phyloP scores from a whole-genome alignment of 2,329 filamentous ascomycete genomes.

The Colletotrichum lindemuthianum region DNA sequence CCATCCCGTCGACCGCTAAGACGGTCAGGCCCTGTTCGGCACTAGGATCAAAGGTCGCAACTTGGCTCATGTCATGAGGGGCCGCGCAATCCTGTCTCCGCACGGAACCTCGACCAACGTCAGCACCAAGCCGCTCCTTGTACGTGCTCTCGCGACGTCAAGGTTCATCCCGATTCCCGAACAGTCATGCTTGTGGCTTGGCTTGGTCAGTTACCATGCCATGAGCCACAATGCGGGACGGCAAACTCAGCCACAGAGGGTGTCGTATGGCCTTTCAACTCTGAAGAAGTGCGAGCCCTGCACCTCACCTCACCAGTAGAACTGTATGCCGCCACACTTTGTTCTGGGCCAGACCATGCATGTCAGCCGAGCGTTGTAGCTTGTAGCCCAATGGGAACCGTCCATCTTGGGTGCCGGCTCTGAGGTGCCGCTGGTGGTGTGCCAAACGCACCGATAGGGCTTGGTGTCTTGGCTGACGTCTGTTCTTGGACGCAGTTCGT shows the following conservation, averaged over 20 bases:
- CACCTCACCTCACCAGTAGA: no score
- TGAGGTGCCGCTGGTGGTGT: conserved; percentile 10
- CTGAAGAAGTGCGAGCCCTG: no score
- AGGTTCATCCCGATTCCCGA: conserved; percentile 5
- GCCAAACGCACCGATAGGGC: conserved; percentile 1
- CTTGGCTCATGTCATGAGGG: conserved; percentile 32
- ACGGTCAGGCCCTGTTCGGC: conserved; percentile 17
- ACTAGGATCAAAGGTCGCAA: conserved; percentile 3
- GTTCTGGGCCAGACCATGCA: not conserved
- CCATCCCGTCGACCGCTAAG: conserved; percentile 24
- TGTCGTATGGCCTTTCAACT: not conserved
- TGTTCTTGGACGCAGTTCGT: conserved; percentile 4
- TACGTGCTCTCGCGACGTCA: not conserved
- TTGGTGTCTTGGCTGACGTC: conserved; percentile 27
- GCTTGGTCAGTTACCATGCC: conserved; percentile 3
- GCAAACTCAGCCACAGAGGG: conserved; percentile 18
- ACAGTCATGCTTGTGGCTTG: conserved; percentile 17
- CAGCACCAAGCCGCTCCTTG: conserved; percentile 22
- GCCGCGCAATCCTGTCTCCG: conserved; percentile 28
- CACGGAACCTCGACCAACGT: conserved; percentile 24
- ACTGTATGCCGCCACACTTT: conserved; percentile 2
- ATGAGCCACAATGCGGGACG: conserved; percentile 9
- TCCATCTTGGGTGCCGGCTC: conserved; percentile 12
- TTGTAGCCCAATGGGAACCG: conserved; percentile 11
- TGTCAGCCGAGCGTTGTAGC: conserved; percentile 1